phyloP scores from a whole-genome alignment of 768 basidiomycete genomes.

The Baorangia bicolor region DNA sequence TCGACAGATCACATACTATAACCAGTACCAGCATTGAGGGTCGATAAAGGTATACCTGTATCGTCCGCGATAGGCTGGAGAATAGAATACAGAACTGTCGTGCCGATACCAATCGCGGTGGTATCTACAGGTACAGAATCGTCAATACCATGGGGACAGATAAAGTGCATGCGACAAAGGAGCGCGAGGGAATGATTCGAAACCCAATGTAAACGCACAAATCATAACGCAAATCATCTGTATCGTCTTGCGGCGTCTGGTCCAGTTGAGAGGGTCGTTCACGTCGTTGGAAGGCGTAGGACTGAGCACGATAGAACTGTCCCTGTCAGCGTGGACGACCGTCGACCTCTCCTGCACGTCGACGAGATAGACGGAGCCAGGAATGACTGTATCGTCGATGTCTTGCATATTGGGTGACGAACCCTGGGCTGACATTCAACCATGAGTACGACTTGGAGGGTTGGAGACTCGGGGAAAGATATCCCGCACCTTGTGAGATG shows the following conservation, averaged over 20 bases:
- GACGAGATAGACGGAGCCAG: slow-evolving; percentile 26
- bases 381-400: slow-evolving; percentile 19
- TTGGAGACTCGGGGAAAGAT: background rate
- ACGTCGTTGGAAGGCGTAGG: slow-evolving; percentile 26
- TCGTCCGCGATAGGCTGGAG: slow-evolving; percentile 18
- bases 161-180: background rate
- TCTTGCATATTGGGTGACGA: slow-evolving; percentile 6
- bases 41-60: slow-evolving; percentile 20
- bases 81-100: slow-evolving; percentile 18
- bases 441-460: background rate
- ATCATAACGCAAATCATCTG: slow-evolving; percentile 18
- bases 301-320: slow-evolving; percentile 21
- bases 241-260: slow-evolving; percentile 11
- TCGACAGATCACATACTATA: slow-evolving; percentile 9
- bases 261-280: slow-evolving; percentile 26
- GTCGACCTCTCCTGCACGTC: slow-evolving; percentile 18
- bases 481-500: background rate
- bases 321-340: slow-evolving; percentile 11
- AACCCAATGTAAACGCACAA: slow-evolving; percentile 8
- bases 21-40: slow-evolving; percentile 19
- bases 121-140: slow-evolving; percentile 10
- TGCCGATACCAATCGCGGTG: slow-evolving; percentile 17
- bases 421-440: background rate
- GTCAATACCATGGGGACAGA: background rate
- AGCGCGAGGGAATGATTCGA: background rate